Evolutionary conservation across 169 alveolate species (phyloP), one percentile per base, ranked within the genome.

Genomic region (Neospora caninum): DNA sequence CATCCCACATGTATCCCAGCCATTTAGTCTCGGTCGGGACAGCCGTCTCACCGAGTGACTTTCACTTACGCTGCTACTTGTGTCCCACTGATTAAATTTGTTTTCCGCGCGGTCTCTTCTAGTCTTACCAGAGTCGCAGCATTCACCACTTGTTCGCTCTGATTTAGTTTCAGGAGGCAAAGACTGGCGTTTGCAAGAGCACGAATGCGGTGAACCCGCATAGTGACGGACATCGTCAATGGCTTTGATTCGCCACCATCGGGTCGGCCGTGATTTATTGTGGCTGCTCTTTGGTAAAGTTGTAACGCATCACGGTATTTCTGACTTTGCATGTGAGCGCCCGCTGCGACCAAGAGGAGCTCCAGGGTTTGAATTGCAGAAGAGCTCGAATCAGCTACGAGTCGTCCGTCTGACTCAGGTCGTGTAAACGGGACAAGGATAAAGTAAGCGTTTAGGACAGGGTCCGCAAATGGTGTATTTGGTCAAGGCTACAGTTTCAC

Each of bases 201-300:
- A 41, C 89, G 89, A 43, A 38, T 41, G 43, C 89, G 89, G 36
- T 82, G 67, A 25, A 82, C n/a, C 20, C 67, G 89, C 69, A 82
- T 82, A 7, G 20, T 13, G 45, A 36, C 84, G 39, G n/a, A 31
- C 16, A 41, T 73, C n/a, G 16, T 18, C 43, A 31, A 73, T n/a
- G 84, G n/a, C 43, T 73, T 34, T 22, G 45, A 27, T 31, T 73
- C 84, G 39, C 84, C 20, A 10, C 25, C 43, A 4, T 73, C 49
- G 84, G 84, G 42, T 2, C n/a, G 27, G 84, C 43, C 38, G 0
- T 31, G 41, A 31, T 9, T n/a, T 0, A 42, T 13, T 16, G 49
- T n/a, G 39, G 67, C 64, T 22, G 89, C 89, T 4, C 6, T 7
- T 38, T 42, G 58, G 64, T 82, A 82, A 82, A 82, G 89, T 18